Evolutionary conservation across 371 early-diverging fungal species (phyloP), one percentile per base, ranked within the genome.

Genomic region (Actinomucor elegans): DNA sequence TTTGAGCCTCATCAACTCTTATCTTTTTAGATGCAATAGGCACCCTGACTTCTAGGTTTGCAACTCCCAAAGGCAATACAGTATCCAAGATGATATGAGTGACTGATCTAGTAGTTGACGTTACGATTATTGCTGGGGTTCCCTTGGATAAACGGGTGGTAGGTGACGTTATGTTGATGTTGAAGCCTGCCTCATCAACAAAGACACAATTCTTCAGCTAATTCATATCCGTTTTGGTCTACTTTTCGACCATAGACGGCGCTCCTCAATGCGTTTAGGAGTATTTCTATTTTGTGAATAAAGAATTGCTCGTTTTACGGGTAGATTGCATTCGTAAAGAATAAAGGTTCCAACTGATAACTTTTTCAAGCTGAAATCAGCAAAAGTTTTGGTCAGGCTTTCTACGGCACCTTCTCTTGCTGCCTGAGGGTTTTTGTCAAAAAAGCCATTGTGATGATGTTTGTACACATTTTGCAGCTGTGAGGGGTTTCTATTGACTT

Each of bases 181-280:
- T 48, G 36, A 59, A 59, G 20, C 48, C 59, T 32, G 59, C 42
- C 27, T 59, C 59, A 43, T 52, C 59, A 27, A 48, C 45, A 45
- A 48, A 53, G 18, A 60, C 46, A 27, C 59, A 52, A 26, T 52
- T 41, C 14, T 48, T 52, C 28, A 33, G 31, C 40, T 47, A 59
- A 41, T 48, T 43, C 32, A 48, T 48, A 32, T 56, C 38, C 15
- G 20, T 18, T 37, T 37, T 17, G 9, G 10, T 6, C 20, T 9
- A 37, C 21, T 37, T 37, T 37, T 37, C 38, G 20, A 37, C 38
- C 38, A 17, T 20, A 17, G 5, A 17, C 21, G 15, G 15, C 43
- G 20, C 21, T 27, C 23, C 21, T 10, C 15, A 12, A 42, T 17
- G 26, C 24, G 41, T 26, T 23, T 26, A 14, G 26, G 41, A 20